These are phyloP conservation scores for Pleurotus tuber-regium DNA, from an alignment of 768 basidiomycete species.

Conservation along the genomic window DNA sequence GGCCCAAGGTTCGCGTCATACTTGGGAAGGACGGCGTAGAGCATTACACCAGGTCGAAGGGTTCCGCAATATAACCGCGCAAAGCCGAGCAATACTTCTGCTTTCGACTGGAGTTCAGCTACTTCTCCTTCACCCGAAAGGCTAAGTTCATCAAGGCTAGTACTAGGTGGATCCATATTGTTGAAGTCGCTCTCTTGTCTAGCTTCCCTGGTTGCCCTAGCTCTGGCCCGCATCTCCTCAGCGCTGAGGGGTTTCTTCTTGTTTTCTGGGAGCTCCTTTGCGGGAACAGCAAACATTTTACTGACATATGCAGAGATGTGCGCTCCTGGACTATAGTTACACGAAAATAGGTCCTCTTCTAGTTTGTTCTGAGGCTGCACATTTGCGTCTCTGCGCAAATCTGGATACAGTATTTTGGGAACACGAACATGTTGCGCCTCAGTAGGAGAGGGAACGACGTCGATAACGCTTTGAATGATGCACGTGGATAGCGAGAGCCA, in stretches of 20 bases:
- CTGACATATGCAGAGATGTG: conserved; percentile 85
- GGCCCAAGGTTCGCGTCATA: conserved; percentile 66
- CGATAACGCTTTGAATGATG: conserved; percentile 88
- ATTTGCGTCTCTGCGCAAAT: conserved; percentile 53
- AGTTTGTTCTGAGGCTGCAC: conserved; percentile 71
- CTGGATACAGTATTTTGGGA: conserved; percentile 90
- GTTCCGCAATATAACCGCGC: conserved; percentile 92
- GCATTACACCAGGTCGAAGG: conserved; percentile 55
- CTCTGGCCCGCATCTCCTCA: conserved; percentile 76
- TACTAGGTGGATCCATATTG: conserved; percentile 16
- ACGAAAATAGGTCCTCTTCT: conserved; percentile 80
- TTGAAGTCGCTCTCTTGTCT: too few relatives aligned
- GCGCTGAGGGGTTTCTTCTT: conserved; percentile 75
- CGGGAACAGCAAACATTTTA: conserved; percentile 96
- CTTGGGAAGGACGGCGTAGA: conserved; percentile 86
- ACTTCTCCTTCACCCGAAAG: conserved; percentile 16
- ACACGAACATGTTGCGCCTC: conserved; percentile 79
- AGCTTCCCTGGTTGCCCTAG: conserved; percentile 49
- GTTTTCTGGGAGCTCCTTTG: conserved; percentile 80
- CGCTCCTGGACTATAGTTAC: conserved; percentile 55
- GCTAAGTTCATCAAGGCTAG: neutral
- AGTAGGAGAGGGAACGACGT: conserved; percentile 88
- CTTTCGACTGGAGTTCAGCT: conserved; percentile 23
- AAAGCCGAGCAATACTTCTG: conserved; percentile 86
- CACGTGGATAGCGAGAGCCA: conserved; percentile 95